Percentiles rank a stretch among this genome's conserved stretches.
These are phyloP conservation scores for Laguncularia racemosa DNA, from an alignment of 345 rosid species.

Conservation along the genomic window DNA sequence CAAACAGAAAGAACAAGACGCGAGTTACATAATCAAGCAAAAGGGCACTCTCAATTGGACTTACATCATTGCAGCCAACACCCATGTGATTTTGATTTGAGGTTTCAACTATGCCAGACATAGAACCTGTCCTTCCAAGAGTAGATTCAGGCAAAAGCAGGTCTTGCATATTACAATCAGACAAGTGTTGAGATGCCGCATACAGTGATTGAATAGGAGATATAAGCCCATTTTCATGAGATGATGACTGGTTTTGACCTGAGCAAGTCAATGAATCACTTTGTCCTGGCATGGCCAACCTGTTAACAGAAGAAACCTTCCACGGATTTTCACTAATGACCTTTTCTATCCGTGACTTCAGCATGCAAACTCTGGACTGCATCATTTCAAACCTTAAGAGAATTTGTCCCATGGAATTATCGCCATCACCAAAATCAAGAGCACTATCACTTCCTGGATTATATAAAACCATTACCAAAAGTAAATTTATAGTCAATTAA, in stretches of 20 bases:
- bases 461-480: slow-evolving; percentile 27
- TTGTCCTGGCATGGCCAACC: slow-evolving; percentile 29
- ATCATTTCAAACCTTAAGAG: slow-evolving; percentile 54
- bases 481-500: slow-evolving; percentile 2
- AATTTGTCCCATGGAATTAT: slow-evolving; percentile 42
- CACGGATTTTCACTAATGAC: slow-evolving; percentile 48
- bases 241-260: slow-evolving; percentile 30
- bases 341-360: slow-evolving; percentile 56
- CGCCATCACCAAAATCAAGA: slow-evolving; percentile 36
- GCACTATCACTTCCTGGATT: slow-evolving; percentile 26
- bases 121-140: slow-evolving; percentile 28
- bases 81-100: slow-evolving; percentile 14
- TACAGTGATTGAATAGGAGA: slow-evolving; percentile 24
- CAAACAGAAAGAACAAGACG: background rate
- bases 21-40: background rate
- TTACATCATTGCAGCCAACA: slow-evolving; percentile 33
- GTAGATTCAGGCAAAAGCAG: slow-evolving; percentile 28
- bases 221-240: slow-evolving; percentile 27
- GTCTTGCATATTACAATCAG: slow-evolving; percentile 13
- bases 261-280: slow-evolving; percentile 28
- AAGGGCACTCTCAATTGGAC: slow-evolving; percentile 8
- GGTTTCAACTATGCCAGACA: slow-evolving; percentile 28
- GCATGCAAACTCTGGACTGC: slow-evolving; percentile 29
- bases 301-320: slow-evolving; percentile 42
- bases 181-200: slow-evolving; percentile 19